phyloP scores from a whole-genome alignment of 164 flowering plant species.

The Vitis riparia region DNA sequence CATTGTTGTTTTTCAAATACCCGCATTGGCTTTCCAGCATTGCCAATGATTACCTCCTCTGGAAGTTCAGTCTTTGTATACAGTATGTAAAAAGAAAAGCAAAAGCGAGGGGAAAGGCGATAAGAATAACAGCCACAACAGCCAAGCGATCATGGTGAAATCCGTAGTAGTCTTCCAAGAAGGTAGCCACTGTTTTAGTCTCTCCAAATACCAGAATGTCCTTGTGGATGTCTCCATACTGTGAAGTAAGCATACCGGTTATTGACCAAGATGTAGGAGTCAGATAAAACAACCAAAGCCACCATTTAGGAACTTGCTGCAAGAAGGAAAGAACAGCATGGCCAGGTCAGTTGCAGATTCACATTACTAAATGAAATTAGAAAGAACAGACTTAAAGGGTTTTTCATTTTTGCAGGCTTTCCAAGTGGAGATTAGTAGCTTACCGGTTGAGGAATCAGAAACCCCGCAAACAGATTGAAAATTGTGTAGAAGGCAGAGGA shows the following conservation, averaged over 20 bases:
- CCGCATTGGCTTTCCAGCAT: not conserved
- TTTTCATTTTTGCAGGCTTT: not conserved
- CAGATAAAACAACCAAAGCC: constrained; percentile 45
- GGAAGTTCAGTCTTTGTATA: constrained; percentile 34
- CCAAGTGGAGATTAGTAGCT: constrained; percentile 26
- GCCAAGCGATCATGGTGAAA: constrained; percentile 33
- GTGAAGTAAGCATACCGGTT: constrained; percentile 43
- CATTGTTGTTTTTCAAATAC: no score
- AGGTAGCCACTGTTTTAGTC: constrained; percentile 23
- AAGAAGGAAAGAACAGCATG: not conserved
- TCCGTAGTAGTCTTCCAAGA: constrained; percentile 42
- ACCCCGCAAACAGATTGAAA: constrained; percentile 45
- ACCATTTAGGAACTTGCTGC: constrained; percentile 56
- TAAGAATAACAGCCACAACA: constrained; percentile 28
- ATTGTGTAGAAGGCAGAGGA: constrained; percentile 33
- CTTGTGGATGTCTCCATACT: constrained; percentile 40
- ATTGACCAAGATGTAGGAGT: constrained; percentile 44
- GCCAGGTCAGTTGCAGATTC: not conserved
- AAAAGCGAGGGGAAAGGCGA: constrained; percentile 26
- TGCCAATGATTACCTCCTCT: constrained; percentile 24
- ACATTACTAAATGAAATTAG: no score
- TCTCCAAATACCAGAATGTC: constrained; percentile 37
- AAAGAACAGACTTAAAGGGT: no score
- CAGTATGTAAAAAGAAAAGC: constrained; percentile 34
- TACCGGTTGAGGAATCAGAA: constrained; percentile 53